Evolutionary conservation across 2,329 filamentous ascomycete genomes (phyloP).

Genomic region (Cladosporium sp.): DNA sequence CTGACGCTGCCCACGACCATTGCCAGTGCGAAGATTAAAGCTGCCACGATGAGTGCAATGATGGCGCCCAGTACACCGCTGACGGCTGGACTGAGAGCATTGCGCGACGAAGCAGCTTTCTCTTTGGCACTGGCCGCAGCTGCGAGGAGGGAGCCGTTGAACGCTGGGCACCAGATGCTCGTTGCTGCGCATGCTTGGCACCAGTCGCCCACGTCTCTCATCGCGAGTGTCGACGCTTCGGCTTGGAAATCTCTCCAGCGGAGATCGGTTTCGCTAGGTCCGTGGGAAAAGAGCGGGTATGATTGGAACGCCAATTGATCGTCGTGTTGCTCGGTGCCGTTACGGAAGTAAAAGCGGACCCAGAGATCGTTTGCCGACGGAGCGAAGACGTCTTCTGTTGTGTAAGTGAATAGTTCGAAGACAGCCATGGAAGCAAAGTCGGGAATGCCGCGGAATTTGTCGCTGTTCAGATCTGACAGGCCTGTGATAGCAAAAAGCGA

Average conservation of each 20-base stretch:
- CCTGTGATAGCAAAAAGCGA: slow-evolving; percentile 47
- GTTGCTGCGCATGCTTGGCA: slow-evolving; percentile 45
- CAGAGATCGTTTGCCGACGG: slow-evolving; percentile 41
- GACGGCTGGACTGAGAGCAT: slow-evolving; percentile 40
- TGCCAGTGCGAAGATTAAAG: slow-evolving; percentile 37
- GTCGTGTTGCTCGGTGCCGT: slow-evolving; percentile 43
- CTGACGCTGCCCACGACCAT: slow-evolving; percentile 46
- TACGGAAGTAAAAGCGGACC: slow-evolving; percentile 55
- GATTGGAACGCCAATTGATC: slow-evolving; percentile 28
- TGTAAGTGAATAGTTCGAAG: slow-evolving; percentile 49
- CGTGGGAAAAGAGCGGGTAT: slow-evolving; percentile 50
- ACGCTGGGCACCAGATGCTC: slow-evolving; percentile 48
- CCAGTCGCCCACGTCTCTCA: slow-evolving; percentile 48
- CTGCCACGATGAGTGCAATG: slow-evolving; percentile 46
- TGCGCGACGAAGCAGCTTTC: neutral
- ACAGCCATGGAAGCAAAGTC: slow-evolving; percentile 46
- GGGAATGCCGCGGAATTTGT: slow-evolving; percentile 49
- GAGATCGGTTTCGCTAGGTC: slow-evolving; percentile 44
- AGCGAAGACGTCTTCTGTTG: slow-evolving; percentile 32
- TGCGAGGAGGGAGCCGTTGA: slow-evolving; percentile 24
- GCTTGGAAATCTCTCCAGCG: slow-evolving; percentile 48
- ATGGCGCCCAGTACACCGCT: slow-evolving; percentile 56
- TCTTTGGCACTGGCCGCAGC: slow-evolving; percentile 7
- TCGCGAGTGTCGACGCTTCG: slow-evolving; percentile 41
- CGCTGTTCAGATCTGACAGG: slow-evolving; percentile 36